Base-by-base conservation (phyloP, 2,329 filamentous ascomycete genomes). In the Apiospora kogelbergensis region DNA sequence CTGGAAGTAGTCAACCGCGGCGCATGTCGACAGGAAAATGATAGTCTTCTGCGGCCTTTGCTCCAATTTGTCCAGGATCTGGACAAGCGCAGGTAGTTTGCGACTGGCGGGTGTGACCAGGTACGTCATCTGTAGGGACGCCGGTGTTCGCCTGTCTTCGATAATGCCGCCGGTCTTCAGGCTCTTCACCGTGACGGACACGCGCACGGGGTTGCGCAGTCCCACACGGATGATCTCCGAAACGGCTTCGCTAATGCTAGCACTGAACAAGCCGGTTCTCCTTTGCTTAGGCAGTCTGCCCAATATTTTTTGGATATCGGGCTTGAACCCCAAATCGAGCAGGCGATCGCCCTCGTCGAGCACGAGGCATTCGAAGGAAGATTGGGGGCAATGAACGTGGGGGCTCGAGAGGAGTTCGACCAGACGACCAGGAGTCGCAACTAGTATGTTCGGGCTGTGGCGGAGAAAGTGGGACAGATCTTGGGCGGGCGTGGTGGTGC, bases 311-410 rank as follows among this genome's bases (percentile, higher is more conserved):
- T 96, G 93, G 37, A 99, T 81, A 73, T 97, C 94, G 68, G 93
- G 91, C 79, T 97, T 96, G 81, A 99, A 98, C 6, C 97, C 96
- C 26, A 98, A 86, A 80, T 99, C 96, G 13, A 99, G 85, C 33
- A 99, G 83, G 70, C 96, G 88, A 80, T 99, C 96, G 65, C 95
- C 96, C 82, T 99, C 96, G 77, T 99, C 96, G 44, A 99, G 86
- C 3, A 99, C 93, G 13, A 99, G 88, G 65, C 94, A 89, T 78
- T 99, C 95, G 73, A 99, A 98, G 0, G 93, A 93, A 1, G 93
- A 94, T 71, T 95, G 92, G 0, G 93, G 90, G 74, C 93, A 95
- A 78, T 97, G 93, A 17, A 97, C 94, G 76, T 97, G 92, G 1
- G 91, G 92, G 1, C 94, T 97, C 0, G 91, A 90, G 5, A 99